phyloP scores from a whole-genome alignment of 75 land plant species.

The Pinus tabuliformis region DNA sequence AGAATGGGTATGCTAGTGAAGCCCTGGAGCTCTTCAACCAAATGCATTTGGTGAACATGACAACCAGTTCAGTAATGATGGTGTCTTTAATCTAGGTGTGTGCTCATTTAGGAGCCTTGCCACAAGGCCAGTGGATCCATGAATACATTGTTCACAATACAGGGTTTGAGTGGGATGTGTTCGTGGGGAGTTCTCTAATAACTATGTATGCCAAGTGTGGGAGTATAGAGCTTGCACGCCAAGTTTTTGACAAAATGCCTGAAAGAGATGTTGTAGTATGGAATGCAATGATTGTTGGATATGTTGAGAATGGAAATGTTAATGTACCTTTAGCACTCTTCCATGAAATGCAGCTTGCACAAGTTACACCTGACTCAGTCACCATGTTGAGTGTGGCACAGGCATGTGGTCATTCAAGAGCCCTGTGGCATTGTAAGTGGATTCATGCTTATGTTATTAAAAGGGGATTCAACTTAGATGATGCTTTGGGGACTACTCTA shows the following conservation, averaged over 20 bases:
- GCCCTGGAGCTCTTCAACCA: constrained; percentile 37
- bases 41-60: constrained; percentile 33
- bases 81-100: constrained; percentile 54
- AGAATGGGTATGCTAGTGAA: constrained; percentile 28
- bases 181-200: constrained; percentile 33
- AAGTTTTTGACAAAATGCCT: constrained; percentile 35
- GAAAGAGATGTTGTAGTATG: constrained; percentile 51
- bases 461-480: constrained; percentile 19
- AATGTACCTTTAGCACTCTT: constrained; percentile 9
- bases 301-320: too few relatives aligned
- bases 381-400: constrained; percentile 17
- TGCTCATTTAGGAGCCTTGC: constrained; percentile 31
- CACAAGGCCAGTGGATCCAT: constrained; percentile 54
- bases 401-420: constrained; percentile 13
- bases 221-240: constrained; percentile 26
- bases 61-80: constrained; percentile 44
- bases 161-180: constrained; percentile 11
- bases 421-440: constrained; percentile 4
- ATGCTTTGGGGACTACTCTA: constrained; percentile 16
- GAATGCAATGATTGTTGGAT: constrained; percentile 43
- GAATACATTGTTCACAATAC: constrained; percentile 23
- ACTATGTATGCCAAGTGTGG: constrained; percentile 66
- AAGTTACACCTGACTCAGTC: constrained; percentile 14
- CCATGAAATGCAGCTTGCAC: constrained; percentile 14
- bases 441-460: constrained; percentile 21